Evolutionary conservation across 495 filamentous ascomycete species (phyloP), one percentile per base, ranked within the genome.

Genomic region (Pyrenopolyporus hunteri): DNA sequence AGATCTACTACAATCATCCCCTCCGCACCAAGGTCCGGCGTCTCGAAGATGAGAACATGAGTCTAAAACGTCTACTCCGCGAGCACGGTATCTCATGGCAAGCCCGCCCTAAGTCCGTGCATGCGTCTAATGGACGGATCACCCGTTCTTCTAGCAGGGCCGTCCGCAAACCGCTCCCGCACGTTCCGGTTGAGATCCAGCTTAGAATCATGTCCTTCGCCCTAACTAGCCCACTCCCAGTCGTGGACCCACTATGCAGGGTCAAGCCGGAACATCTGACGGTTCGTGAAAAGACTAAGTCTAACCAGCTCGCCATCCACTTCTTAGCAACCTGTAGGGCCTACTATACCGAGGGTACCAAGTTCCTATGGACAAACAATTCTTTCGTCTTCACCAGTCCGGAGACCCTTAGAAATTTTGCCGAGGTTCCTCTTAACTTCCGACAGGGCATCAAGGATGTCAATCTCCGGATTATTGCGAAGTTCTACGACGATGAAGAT

Each of bases 191-290:
- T 5, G 78, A 82, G 66, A 68, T 82, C 16, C 72, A 74, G 43
- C 64, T 80, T 33, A 66, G 70, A n/a, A 76, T 82, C 16, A 55
- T 82, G 25, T 69, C 68, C 6, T 74, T 74, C 47, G 70, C 77
- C n/a, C 13, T 82, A 43, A 79, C 70, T 4, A 76, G 73, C 61
- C 54, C 70, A 4, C 50, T 69, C 13, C 76, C 79, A n/a, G 76
- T 82, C 51, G 64, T 80, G 22, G 79, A 82, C 33, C 79, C 79
- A 19, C 70, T 82, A 11, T 77, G 48, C 47, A 74, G 73, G 39
- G 23, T 57, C 22, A 72, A 69, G 43, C 47, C 29, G 5, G 71
- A 76, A 10, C 66, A 68, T 39, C 39, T 78, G 13, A 70, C 73
- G 0, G 35, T 44, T 1, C 47, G 33, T 2, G 79, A 82, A 64